phyloP scores from a whole-genome alignment of 768 basidiomycete species.

The Mycena maculata region DNA sequence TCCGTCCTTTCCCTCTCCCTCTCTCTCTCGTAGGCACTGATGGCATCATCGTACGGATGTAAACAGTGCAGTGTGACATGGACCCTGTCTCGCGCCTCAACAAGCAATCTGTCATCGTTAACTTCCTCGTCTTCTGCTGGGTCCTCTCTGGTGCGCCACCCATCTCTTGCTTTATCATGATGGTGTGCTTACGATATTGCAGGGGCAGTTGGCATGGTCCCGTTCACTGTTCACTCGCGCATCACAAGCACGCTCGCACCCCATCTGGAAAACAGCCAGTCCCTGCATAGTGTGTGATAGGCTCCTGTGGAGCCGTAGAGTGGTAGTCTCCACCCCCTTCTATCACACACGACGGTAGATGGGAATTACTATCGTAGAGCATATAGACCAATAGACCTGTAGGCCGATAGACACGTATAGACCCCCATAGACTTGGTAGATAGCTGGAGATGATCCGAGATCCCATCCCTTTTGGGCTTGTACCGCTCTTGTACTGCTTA shows the following conservation, averaged over 20 bases:
- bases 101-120: conserved; percentile 31
- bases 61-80: conserved; percentile 15
- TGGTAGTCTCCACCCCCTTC: no score
- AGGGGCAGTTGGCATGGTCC: conserved; percentile 16
- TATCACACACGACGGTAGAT: no score
- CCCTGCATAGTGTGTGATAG: neutral
- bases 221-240: conserved; percentile 21
- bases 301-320: no score
- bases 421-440: no score
- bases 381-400: no score
- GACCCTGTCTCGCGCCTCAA: conserved; percentile 29
- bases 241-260: conserved; percentile 5
- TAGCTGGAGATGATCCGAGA: no score
- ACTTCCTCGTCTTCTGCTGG: conserved; percentile 32
- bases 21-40: no score
- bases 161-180: neutral
- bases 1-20: neutral
- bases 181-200: neutral
- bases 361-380: no score
- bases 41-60: neutral
- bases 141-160: conserved; percentile 23
- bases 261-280: neutral
- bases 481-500: no score
- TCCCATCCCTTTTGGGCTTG: no score
- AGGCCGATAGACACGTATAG: no score